phyloP scores from a whole-genome alignment of 768 basidiomycete genomes.

The Suillus subalutaceus region DNA sequence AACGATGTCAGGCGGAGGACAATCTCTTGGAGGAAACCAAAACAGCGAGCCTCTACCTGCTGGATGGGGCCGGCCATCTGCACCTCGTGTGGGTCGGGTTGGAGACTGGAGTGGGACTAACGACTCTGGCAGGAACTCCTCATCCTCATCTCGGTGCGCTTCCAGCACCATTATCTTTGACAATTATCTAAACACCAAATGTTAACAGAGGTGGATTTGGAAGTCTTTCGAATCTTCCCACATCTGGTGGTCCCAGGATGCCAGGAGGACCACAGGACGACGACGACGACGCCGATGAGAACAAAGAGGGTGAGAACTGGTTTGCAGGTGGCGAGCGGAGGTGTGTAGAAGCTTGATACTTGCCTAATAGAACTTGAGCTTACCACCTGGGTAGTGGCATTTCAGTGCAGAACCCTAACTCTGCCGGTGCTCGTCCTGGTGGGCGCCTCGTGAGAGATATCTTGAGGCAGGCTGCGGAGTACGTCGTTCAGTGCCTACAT shows the following conservation, averaged over 20 bases:
- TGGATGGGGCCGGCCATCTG: slow-evolving; percentile 44
- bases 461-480: slow-evolving; percentile 82
- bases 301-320: slow-evolving; percentile 64
- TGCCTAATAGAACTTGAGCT: slow-evolving; percentile 1
- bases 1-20: slow-evolving; percentile 47
- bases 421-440: slow-evolving; percentile 43
- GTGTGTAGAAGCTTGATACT: slow-evolving; percentile 37
- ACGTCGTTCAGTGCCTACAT: slow-evolving; percentile 29
- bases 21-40: slow-evolving; percentile 51
- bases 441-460: slow-evolving; percentile 70
- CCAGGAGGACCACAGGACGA: slow-evolving; percentile 41
- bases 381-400: slow-evolving; percentile 63
- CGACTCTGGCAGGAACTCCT: slow-evolving; percentile 27
- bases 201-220: slow-evolving; percentile 29
- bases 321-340: slow-evolving; percentile 97
- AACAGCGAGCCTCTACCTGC: slow-evolving; percentile 49
- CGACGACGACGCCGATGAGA: slow-evolving; percentile 51
- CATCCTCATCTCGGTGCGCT: slow-evolving; percentile 20
- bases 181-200: background rate
- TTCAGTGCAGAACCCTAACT: slow-evolving; percentile 83
- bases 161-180: background rate
- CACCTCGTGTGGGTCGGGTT: slow-evolving; percentile 53
- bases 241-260: slow-evolving; percentile 21
- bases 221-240: slow-evolving; percentile 37
- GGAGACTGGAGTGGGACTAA: slow-evolving; percentile 49